Evolutionary conservation across 371 early-diverging fungal species (phyloP).

Genomic region (Saksenaea oblongispora): DNA sequence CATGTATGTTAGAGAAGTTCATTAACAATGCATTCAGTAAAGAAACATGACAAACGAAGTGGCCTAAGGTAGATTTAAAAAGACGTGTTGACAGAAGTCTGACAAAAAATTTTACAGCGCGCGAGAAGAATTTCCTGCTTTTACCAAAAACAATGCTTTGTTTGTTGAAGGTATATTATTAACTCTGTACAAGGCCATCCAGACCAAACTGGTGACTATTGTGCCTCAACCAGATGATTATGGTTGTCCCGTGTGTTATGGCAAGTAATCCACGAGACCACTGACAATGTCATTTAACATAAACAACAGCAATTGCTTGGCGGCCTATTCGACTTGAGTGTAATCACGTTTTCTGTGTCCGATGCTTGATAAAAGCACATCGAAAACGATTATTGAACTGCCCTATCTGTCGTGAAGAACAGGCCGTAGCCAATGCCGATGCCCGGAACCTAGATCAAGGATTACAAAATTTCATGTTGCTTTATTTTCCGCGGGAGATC

Average conservation of each 20-base stretch:
- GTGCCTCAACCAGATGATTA: constrained; percentile 82
- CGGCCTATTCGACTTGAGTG: constrained; percentile 74
- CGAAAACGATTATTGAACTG: constrained; percentile 64
- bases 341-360: constrained; percentile 73
- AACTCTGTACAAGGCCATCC: constrained; percentile 27
- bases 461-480: constrained; percentile 65
- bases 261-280: constrained; percentile 23
- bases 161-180: constrained; percentile 29
- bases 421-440: constrained; percentile 60
- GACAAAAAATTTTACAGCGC: not conserved
- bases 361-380: constrained; percentile 75
- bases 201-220: constrained; percentile 53
- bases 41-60: constrained; percentile 81
- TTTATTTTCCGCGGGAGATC: constrained; percentile 77
- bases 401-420: constrained; percentile 68
- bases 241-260: constrained; percentile 49
- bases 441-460: constrained; percentile 61
- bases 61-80: constrained; percentile 47
- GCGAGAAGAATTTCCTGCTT: constrained; percentile 26
- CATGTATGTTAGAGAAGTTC: not conserved
- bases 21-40: constrained; percentile 25
- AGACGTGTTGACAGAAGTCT: not conserved
- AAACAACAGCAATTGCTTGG: constrained; percentile 54
- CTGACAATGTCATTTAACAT: constrained; percentile 2
- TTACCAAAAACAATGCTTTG: constrained; percentile 31